Conservation (phyloP, 805 yeast genomes). For the Alloascoidea africana region DNA sequence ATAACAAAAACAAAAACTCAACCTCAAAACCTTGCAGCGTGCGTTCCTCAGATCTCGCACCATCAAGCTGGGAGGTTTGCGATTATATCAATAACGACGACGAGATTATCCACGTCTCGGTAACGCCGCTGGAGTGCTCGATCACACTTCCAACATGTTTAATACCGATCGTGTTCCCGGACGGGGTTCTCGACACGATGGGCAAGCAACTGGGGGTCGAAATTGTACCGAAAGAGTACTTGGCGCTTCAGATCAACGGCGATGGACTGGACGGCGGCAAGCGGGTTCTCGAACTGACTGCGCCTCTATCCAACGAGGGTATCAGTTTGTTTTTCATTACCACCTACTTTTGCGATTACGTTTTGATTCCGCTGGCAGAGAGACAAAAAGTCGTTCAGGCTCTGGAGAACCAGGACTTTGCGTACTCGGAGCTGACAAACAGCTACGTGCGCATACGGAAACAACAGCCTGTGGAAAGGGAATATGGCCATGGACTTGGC, state of each 20-base stretch:
- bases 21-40: not conserved
- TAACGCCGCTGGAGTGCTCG: constrained; percentile 49
- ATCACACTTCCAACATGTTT: constrained; percentile 31
- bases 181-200: constrained; percentile 22
- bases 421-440: constrained; percentile 27
- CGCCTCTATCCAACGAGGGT: constrained; percentile 39
- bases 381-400: constrained; percentile 29
- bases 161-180: constrained; percentile 22
- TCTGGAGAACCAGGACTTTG: constrained; percentile 26
- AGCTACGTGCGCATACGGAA: constrained; percentile 19
- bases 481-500: constrained; percentile 5
- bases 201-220: constrained; percentile 18
- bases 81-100: constrained; percentile 18
- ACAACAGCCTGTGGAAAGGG: not conserved
- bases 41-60: not conserved
- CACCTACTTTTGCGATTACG: constrained; percentile 49
- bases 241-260: constrained; percentile 42
- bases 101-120: constrained; percentile 44
- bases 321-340: constrained; percentile 47
- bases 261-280: constrained; percentile 41
- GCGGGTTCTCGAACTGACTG: constrained; percentile 38
- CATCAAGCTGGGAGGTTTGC: too few species aligned
- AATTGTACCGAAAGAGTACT: constrained; percentile 22
- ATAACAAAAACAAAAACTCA: not conserved
- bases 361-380: constrained; percentile 34